Evolutionary conservation across 305 asterid species (phyloP).

Genomic region (Withania somnifera): DNA sequence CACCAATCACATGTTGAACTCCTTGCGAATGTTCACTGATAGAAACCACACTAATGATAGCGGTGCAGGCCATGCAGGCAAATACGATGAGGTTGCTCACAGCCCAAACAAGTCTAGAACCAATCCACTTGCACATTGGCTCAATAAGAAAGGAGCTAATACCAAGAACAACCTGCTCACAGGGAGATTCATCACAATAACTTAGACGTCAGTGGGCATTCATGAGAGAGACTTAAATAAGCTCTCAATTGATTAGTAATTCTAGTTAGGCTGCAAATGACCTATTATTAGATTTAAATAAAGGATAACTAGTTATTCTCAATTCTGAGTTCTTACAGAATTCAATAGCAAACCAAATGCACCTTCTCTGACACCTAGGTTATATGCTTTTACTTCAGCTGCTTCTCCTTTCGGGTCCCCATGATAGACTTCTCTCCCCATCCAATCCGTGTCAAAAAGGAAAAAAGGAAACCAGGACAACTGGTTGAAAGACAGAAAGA

Average conservation of each 20-base stretch:
- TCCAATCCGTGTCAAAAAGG: slow-evolving; percentile 98
- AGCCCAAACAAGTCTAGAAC: slow-evolving; percentile 91
- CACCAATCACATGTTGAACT: slow-evolving; percentile 69
- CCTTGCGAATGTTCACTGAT: slow-evolving; percentile 54
- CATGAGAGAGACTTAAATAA: neutral
- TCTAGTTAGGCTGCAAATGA: neutral
- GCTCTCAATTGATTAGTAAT: neutral
- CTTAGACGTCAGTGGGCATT: neutral
- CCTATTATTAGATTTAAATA: slow-evolving; percentile 1
- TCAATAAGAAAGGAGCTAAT: slow-evolving; percentile 79
- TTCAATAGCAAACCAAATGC: slow-evolving; percentile 99
- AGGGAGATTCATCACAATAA: neutral
- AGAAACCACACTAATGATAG: slow-evolving; percentile 62
- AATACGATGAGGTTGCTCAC: slow-evolving; percentile 76
- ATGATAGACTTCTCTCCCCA: slow-evolving; percentile 98
- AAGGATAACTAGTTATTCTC: slow-evolving; percentile 19
- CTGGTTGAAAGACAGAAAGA: slow-evolving; percentile 27
- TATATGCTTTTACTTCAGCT: slow-evolving; percentile 60
- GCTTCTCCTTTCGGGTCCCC: slow-evolving; percentile 88
- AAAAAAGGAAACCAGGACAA: slow-evolving; percentile 99
- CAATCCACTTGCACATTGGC: slow-evolving; percentile 86
- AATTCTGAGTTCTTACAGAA: slow-evolving; percentile 90
- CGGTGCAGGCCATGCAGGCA: slow-evolving; percentile 87
- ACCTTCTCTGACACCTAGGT: slow-evolving; percentile 99
- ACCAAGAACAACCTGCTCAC: slow-evolving; percentile 82